Conservation (phyloP, 352 stramenopile genomes). For the Pythium aristosporum region DNA sequence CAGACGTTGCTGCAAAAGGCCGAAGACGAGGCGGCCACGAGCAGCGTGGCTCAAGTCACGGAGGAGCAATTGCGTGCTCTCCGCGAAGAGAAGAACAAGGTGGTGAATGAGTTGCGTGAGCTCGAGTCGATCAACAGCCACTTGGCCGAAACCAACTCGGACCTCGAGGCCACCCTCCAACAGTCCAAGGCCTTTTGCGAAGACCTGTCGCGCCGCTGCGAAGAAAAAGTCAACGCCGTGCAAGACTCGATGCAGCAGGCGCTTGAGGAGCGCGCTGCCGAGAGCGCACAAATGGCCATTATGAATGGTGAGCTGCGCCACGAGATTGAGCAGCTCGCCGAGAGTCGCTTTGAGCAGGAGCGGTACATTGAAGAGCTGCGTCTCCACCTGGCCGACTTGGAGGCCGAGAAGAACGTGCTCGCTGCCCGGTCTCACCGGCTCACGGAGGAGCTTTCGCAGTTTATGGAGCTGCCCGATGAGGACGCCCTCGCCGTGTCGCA, state of each 20-base stretch:
- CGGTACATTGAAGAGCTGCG: conserved; percentile 62
- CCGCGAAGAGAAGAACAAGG: conserved; percentile 43
- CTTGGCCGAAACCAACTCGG: conserved; percentile 48
- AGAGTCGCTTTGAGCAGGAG: conserved; percentile 66
- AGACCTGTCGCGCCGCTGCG: conserved; percentile 55
- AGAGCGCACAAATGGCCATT: conserved; percentile 59
- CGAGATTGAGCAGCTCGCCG: conserved; percentile 64
- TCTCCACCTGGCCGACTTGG: conserved; percentile 70
- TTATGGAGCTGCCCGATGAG: conserved; percentile 75
- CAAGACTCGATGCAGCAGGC: conserved; percentile 62
- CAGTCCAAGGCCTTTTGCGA: conserved; percentile 65
- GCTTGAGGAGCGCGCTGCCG: conserved; percentile 61
- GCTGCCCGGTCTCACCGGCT: conserved; percentile 72
- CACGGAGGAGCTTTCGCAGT: conserved; percentile 81
- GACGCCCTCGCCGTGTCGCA: conserved; percentile 56
- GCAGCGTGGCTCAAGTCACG: conserved; percentile 31
- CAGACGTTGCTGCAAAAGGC: conserved; percentile 38
- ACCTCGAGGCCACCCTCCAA: conserved; percentile 56
- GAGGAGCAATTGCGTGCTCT: conserved; percentile 38
- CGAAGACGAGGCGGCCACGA: conserved; percentile 39
- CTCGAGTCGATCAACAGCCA: conserved; percentile 44
- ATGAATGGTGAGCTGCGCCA: conserved; percentile 57
- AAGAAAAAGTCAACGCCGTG: conserved; percentile 60
- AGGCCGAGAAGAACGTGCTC: conserved; percentile 86
- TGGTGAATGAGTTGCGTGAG: conserved; percentile 41